Evolutionary conservation across 805 yeast genomes (phyloP).

Genomic region (Wickerhamiella nectarea): DNA sequence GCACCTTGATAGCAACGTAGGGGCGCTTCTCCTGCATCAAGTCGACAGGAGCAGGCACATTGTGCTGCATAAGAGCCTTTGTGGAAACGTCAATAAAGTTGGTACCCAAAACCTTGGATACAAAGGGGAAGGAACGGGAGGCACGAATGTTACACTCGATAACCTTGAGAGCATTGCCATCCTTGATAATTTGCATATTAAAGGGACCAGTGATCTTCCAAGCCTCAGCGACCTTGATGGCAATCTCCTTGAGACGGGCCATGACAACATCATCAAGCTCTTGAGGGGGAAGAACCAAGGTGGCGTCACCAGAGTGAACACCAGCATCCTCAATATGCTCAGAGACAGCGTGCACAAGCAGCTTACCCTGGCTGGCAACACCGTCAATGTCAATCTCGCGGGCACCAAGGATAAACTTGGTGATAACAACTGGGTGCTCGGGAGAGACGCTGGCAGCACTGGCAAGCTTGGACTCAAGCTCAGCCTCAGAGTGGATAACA

Average conservation of each 20-base stretch:
- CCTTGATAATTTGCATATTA: conserved; percentile 96
- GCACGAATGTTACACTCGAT: conserved; percentile 98
- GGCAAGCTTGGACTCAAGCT: conserved; percentile 67
- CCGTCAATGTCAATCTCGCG: conserved; percentile 96
- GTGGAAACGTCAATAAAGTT: conserved; percentile 94
- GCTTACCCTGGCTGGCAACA: conserved; percentile 79
- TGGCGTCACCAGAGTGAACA: conserved; percentile 97
- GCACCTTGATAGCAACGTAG: conserved; percentile 93
- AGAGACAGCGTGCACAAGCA: conserved; percentile 86
- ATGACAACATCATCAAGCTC: conserved; percentile 50
- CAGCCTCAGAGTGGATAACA: conserved; percentile 65
- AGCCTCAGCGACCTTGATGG: conserved; percentile 86
- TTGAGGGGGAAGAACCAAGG: conserved; percentile 87
- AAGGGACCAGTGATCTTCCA: conserved; percentile 96
- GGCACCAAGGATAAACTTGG: conserved; percentile 91
- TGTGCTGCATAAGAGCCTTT: conserved; percentile 61
- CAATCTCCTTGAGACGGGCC: conserved; percentile 67
- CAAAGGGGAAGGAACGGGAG: conserved; percentile 97
- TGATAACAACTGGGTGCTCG: conserved; percentile 94
- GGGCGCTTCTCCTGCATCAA: conserved; percentile 63
- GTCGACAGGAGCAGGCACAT: conserved; percentile 67
- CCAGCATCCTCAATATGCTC: conserved; percentile 99
- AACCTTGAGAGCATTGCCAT: conserved; percentile 88
- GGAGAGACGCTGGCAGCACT: conserved; percentile 87
- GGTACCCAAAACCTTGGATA: conserved; percentile 87